Percentiles rank a stretch among this genome's conserved stretches.
These are phyloP conservation scores for Plenodomus lindquistii DNA, from an alignment of 2,329 filamentous ascomycete species.

Conservation along the genomic window DNA sequence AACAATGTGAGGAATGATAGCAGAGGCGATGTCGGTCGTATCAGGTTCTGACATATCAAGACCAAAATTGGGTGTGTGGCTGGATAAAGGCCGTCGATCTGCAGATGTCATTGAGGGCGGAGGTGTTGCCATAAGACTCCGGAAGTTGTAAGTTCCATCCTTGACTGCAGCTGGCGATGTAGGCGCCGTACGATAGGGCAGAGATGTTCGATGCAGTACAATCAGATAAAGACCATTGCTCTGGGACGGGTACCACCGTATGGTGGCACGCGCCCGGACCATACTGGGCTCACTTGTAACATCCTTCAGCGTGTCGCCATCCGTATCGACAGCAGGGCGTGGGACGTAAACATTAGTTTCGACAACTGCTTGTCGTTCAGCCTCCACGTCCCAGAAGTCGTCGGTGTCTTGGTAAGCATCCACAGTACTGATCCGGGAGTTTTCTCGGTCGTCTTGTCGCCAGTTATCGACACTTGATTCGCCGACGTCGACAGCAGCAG, in stretches of 20 bases:
- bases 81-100: background rate
- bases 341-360: conserved; percentile 5
- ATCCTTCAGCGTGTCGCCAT: background rate
- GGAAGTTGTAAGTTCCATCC: background rate
- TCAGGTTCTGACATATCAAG: background rate
- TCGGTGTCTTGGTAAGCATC: conserved; percentile 1
- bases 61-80: background rate
- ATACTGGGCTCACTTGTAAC: background rate
- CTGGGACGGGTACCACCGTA: conserved; percentile 2
- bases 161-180: background rate
- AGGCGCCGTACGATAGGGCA: background rate
- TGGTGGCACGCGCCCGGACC: conserved; percentile 4
- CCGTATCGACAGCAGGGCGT: background rate
- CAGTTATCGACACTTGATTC: background rate
- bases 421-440: background rate
- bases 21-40: background rate
- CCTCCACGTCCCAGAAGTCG: conserved; percentile 10
- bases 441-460: background rate
- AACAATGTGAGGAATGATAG: conserved; percentile 9
- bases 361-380: background rate
- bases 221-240: conserved; percentile 3
- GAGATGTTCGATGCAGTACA: conserved; percentile 4
- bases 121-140: background rate
- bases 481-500: conserved; percentile 1
- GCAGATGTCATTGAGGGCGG: background rate